These are phyloP conservation scores for Hippophae tibetana DNA, from an alignment of 306 rosid genomes.

Conservation along the genomic window DNA sequence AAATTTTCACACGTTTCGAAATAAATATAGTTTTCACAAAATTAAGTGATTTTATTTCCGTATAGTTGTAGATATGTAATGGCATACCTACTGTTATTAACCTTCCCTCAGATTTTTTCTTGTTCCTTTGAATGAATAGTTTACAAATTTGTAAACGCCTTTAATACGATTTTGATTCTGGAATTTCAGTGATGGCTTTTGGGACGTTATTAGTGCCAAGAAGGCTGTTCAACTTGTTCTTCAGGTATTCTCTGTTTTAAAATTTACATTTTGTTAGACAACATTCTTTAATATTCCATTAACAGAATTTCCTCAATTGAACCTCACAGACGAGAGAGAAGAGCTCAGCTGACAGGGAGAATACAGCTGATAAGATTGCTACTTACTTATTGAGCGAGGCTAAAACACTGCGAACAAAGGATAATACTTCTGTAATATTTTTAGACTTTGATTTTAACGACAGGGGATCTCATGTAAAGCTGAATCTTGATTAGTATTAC, in stretches of 20 bases:
- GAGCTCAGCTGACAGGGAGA: constrained; percentile 33
- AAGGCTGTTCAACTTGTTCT: constrained; percentile 70
- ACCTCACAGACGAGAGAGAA: constrained; percentile 54
- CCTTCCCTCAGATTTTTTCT: too few relatives aligned
- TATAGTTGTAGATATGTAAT: not conserved
- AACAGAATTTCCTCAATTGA: not conserved
- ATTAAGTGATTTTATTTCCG: too few relatives aligned
- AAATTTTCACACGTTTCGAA: too few relatives aligned
- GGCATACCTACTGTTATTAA: too few relatives aligned
- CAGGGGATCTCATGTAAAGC: constrained; percentile 64
- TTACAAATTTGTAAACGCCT: not conserved
- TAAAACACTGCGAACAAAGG: constrained; percentile 87
- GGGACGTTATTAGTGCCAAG: constrained; percentile 78
- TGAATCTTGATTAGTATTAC: constrained; percentile 50
- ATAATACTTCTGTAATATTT: constrained; percentile 83
- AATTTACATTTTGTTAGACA: not conserved
- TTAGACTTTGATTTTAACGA: constrained; percentile 65
- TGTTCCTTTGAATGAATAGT: too few relatives aligned
- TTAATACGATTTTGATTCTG: constrained; percentile 16
- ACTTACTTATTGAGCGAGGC: constrained; percentile 80
- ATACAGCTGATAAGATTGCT: constrained; percentile 71
- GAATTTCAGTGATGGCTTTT: constrained; percentile 77
- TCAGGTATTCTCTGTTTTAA: constrained; percentile 40
- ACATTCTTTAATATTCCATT: constrained; percentile 1
- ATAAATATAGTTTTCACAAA: too few relatives aligned